Evolutionary conservation across 2,329 filamentous ascomycete species (phyloP).

Genomic region (Phaeosphaeriaceae sp.): DNA sequence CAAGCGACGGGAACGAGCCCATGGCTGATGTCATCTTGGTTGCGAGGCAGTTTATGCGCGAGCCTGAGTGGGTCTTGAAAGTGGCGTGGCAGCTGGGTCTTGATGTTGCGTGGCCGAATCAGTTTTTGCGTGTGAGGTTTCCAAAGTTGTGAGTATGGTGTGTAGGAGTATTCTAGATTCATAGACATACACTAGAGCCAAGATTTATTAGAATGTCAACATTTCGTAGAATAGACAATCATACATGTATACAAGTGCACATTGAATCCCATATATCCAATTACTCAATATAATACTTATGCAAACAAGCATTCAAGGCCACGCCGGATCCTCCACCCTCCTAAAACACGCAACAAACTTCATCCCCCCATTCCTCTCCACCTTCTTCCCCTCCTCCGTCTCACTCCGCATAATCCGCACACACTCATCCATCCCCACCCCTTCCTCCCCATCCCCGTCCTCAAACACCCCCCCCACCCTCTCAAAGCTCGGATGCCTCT

Average conservation of each 20-base stretch:
- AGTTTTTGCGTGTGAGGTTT: slow-evolving; percentile 51
- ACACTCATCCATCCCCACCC: slow-evolving; percentile 72
- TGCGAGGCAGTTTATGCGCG: slow-evolving; percentile 61
- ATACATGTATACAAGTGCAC: too few relatives aligned
- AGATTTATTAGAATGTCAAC: too few relatives aligned
- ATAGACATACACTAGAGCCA: too few relatives aligned
- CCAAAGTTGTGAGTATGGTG: slow-evolving; percentile 29
- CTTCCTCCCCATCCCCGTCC: slow-evolving; percentile 72
- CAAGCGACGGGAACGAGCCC: slow-evolving; percentile 29
- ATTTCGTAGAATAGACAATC: too few relatives aligned
- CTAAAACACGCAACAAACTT: slow-evolving; percentile 93
- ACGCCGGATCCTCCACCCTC: slow-evolving; percentile 78
- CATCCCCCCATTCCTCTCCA: slow-evolving; percentile 83
- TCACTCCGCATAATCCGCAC: slow-evolving; percentile 77
- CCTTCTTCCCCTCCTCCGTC: slow-evolving; percentile 98
- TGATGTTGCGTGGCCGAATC: slow-evolving; percentile 56
- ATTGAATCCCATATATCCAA: background rate
- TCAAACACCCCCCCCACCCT: slow-evolving; percentile 59
- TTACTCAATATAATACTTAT: too few relatives aligned
- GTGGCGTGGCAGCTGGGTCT: slow-evolving; percentile 58
- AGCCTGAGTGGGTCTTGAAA: slow-evolving; percentile 61
- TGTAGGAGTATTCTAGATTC: background rate
- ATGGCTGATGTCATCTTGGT: slow-evolving; percentile 60
- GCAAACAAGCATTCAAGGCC: slow-evolving; percentile 69
- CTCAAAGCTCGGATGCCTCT: slow-evolving; percentile 78